A percentile compares a stretch with the other conserved stretches of the same genome.
phyloP scores from a whole-genome alignment of 148 eudicot genomes.

The Fagopyrum tataricum region DNA sequence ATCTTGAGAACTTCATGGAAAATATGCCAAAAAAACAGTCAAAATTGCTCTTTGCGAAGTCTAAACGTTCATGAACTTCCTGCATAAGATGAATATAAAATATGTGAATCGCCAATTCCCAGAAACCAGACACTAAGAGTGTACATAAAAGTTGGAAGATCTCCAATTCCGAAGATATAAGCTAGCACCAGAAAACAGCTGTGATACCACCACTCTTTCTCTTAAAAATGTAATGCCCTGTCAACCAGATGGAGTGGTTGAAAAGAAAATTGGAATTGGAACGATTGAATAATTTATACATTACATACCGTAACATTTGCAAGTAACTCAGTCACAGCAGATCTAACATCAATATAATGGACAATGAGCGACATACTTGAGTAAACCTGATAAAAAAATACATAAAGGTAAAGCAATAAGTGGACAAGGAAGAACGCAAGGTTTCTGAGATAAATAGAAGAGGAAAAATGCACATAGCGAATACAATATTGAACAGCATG shows the following conservation, averaged over 20 bases:
- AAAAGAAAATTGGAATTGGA: not conserved
- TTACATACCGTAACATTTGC: constrained; percentile 78
- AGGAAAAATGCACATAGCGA: not conserved
- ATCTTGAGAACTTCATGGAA: constrained; percentile 76
- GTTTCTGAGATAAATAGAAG: not conserved
- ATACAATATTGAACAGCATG: not conserved
- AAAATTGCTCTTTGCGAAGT: constrained; percentile 48
- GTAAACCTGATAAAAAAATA: constrained; percentile 47
- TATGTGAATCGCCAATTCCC: not conserved
- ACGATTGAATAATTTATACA: not conserved
- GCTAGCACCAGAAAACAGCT: not conserved
- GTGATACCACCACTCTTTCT: not conserved
- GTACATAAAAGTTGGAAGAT: not conserved
- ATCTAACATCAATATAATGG: constrained; percentile 64
- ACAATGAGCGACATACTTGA: constrained; percentile 84
- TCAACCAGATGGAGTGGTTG: not conserved
- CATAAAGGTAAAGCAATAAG: not conserved
- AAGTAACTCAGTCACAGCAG: constrained; percentile 57
- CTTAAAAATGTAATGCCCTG: not conserved
- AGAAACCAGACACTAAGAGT: not conserved
- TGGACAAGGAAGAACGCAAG: not conserved
- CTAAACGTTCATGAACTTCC: constrained; percentile 91
- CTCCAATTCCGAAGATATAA: not conserved
- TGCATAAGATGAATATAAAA: constrained; percentile 18
- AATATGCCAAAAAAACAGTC: constrained; percentile 64